Evolutionary conservation across 2,329 filamentous ascomycete genomes (phyloP).

Genomic region (Apiospora arundinis): DNA sequence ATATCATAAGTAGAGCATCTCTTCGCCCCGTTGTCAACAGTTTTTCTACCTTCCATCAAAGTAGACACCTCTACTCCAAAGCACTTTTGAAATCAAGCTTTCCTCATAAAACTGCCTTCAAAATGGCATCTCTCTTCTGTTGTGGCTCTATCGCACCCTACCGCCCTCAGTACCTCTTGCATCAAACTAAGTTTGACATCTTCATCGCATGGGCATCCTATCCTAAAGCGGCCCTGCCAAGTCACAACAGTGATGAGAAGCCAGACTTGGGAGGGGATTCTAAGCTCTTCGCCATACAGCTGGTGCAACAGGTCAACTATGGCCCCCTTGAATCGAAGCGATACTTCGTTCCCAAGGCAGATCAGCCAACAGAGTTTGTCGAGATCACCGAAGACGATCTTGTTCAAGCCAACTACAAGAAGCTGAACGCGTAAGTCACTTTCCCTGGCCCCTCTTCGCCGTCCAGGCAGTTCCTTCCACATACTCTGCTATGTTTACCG

Average conservation of each 20-base stretch:
- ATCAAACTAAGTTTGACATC: too few relatives aligned
- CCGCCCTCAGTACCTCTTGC: too few relatives aligned
- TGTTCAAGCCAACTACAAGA: conserved; percentile 50
- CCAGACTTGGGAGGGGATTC: too few relatives aligned
- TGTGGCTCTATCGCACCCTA: too few relatives aligned
- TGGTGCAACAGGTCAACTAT: conserved; percentile 53
- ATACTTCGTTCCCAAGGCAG: conserved; percentile 36
- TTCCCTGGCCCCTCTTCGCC: too few relatives aligned
- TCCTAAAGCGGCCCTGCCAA: too few relatives aligned
- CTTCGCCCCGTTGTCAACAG: not conserved
- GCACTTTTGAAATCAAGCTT: too few relatives aligned
- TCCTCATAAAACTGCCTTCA: too few relatives aligned
- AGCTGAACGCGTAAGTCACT: conserved; percentile 52
- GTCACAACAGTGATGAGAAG: too few relatives aligned
- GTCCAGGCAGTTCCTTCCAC: not conserved
- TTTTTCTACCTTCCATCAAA: not conserved
- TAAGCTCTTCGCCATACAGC: conserved; percentile 43
- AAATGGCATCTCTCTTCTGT: too few relatives aligned
- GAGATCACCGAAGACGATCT: conserved; percentile 46
- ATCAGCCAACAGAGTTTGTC: conserved; percentile 35
- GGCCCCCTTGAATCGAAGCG: conserved; percentile 50
- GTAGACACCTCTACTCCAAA: too few relatives aligned
- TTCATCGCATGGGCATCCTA: too few relatives aligned
- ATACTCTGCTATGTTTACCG: not conserved
- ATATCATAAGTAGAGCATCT: not conserved